Conservation (phyloP, 495 filamentous ascomycete species). For the Lasiosphaeria ovina region DNA sequence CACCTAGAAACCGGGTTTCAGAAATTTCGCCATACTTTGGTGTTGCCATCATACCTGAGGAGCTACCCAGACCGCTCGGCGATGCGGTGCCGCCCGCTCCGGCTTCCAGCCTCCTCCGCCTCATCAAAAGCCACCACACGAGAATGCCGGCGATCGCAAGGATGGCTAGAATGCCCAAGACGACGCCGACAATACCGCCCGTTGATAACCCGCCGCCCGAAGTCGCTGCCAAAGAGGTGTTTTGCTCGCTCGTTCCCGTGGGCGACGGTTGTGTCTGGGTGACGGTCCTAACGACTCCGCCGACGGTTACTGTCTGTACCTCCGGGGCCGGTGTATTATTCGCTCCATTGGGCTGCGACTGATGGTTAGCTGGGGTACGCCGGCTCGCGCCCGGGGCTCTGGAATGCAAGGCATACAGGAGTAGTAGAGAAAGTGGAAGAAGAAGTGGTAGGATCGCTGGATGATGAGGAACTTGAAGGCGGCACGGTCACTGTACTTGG, state of each 20-base stretch:
- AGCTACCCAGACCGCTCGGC: slow-evolving; percentile 38
- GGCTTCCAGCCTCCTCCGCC: slow-evolving; percentile 26
- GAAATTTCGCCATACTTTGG: slow-evolving; percentile 39
- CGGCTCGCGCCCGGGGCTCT: slow-evolving; percentile 9
- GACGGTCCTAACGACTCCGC: slow-evolving; percentile 41
- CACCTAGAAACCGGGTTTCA: slow-evolving; percentile 21
- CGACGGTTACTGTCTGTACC: slow-evolving; percentile 43
- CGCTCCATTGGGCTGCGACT: slow-evolving; percentile 5
- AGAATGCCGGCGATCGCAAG: slow-evolving; percentile 27
- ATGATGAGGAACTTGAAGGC: slow-evolving; percentile 15
- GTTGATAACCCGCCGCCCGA: slow-evolving; percentile 29
- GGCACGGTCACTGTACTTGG: slow-evolving; percentile 29
- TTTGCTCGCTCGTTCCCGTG: slow-evolving; percentile 16
- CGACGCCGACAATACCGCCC: slow-evolving; percentile 43
- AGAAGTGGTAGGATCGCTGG: slow-evolving; percentile 22
- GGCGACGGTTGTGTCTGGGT: slow-evolving; percentile 34
- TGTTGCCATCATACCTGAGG: slow-evolving; percentile 38
- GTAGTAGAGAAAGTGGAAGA: slow-evolving; percentile 26
- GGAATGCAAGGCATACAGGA: slow-evolving; percentile 28
- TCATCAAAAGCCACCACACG: slow-evolving; percentile 35
- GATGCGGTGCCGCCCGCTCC: slow-evolving; percentile 21
- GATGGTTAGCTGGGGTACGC: slow-evolving; percentile 8
- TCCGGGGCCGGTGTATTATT: slow-evolving; percentile 4
- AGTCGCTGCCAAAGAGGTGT: slow-evolving; percentile 8
- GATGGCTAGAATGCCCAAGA: slow-evolving; percentile 39